Evolutionary conservation across 257 asterid species (phyloP).

Genomic region (Paulownia fortunei): DNA sequence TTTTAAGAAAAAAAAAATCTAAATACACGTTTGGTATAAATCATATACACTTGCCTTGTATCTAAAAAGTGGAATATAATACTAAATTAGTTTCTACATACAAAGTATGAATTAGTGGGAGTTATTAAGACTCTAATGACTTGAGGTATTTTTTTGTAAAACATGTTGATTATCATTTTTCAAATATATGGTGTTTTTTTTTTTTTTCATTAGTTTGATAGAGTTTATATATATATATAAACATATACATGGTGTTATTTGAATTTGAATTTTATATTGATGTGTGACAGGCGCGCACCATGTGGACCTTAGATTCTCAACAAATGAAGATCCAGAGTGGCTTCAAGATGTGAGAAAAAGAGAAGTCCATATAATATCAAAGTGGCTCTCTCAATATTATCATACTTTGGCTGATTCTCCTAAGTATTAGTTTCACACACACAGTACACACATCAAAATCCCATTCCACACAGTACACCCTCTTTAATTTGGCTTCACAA

Average conservation of each 20-base stretch:
- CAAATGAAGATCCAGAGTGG: constrained; percentile 85
- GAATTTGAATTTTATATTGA: no score
- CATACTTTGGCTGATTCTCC: constrained; percentile 36
- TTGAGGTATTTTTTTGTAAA: not conserved
- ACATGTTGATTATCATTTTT: not conserved
- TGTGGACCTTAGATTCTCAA: constrained; percentile 81
- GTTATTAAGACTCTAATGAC: not conserved
- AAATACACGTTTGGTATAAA: no score
- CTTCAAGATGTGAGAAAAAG: constrained; percentile 59
- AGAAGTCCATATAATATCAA: constrained; percentile 58
- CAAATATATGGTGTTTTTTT: no score
- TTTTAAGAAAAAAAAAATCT: no score
- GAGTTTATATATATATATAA: no score
- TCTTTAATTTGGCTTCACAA: not conserved
- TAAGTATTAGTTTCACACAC: constrained; percentile 1
- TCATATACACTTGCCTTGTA: no score
- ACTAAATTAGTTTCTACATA: no score
- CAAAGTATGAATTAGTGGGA: no score
- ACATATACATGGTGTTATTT: no score
- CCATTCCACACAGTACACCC: not conserved
- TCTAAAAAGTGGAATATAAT: no score
- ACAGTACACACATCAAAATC: not conserved
- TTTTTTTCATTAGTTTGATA: not conserved
- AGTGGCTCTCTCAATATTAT: constrained; percentile 70
- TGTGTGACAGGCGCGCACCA: constrained; percentile 77